Percentiles rank a stretch among this genome's conserved stretches.
Evolutionary conservation across 1,139 yeast genomes (phyloP).

Genomic region (Candida sp.): DNA sequence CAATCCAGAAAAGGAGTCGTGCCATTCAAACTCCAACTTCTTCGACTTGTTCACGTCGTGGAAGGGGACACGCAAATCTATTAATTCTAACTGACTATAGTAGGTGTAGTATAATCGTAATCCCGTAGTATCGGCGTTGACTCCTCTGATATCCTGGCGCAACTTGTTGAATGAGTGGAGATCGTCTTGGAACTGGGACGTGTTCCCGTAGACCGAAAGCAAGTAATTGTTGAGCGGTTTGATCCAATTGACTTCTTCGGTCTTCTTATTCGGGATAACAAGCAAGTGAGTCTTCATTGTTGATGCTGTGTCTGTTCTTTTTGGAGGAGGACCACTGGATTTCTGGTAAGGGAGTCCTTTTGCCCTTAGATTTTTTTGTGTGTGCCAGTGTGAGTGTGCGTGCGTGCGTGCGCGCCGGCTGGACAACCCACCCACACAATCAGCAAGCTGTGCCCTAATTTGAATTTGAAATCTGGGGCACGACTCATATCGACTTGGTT

Average conservation of each 20-base stretch:
- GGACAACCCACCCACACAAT: too few species aligned
- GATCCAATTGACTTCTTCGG: constrained; percentile 69
- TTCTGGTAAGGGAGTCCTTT: too few species aligned
- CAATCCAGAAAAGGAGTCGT: constrained; percentile 62
- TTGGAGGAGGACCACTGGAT: too few species aligned
- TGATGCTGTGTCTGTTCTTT: not conserved
- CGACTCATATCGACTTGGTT: too few species aligned
- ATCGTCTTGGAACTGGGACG: constrained; percentile 61
- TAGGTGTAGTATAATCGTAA: constrained; percentile 65
- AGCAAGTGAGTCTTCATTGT: constrained; percentile 42
- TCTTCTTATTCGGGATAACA: constrained; percentile 51
- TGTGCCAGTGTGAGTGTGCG: too few species aligned
- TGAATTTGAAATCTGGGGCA: too few species aligned
- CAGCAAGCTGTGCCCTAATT: too few species aligned
- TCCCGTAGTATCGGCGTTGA: constrained; percentile 54
- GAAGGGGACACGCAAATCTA: constrained; percentile 78
- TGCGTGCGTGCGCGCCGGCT: too few species aligned
- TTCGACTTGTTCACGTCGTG: constrained; percentile 53
- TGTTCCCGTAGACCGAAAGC: constrained; percentile 64
- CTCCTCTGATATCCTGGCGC: constrained; percentile 66
- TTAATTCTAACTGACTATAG: constrained; percentile 80
- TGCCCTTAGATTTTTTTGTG: too few species aligned
- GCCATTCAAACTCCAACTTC: constrained; percentile 76
- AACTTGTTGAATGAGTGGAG: constrained; percentile 58
- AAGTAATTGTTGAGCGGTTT: constrained; percentile 65